Conservation (phyloP, 2,329 filamentous ascomycete species). For the Scytalidium lignicola region DNA sequence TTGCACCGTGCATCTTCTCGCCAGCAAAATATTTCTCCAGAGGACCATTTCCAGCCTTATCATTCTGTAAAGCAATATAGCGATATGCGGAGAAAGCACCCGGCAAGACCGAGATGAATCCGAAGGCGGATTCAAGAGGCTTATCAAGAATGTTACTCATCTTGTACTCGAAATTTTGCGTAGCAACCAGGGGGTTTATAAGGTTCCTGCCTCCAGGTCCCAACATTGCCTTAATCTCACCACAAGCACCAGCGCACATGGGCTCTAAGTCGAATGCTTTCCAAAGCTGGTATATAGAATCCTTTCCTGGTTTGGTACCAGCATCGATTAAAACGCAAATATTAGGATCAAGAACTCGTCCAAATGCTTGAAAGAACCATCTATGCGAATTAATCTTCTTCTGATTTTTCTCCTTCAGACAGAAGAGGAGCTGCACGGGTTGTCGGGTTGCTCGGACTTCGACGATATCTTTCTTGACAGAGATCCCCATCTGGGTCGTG, state of each 20-base stretch:
- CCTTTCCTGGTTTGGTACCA: constrained; percentile 87
- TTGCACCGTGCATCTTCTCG: constrained; percentile 84
- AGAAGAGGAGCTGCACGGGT: constrained; percentile 95
- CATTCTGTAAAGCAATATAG: constrained; percentile 90
- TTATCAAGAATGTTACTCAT: constrained; percentile 99
- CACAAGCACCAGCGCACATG: constrained; percentile 95
- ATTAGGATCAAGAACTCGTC: constrained; percentile 85
- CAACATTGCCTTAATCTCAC: constrained; percentile 98
- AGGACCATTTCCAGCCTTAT: constrained; percentile 88
- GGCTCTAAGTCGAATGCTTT: constrained; percentile 97
- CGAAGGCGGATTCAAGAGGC: constrained; percentile 92
- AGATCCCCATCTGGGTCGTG: constrained; percentile 78
- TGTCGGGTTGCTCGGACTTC: constrained; percentile 78
- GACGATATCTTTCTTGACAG: constrained; percentile 87
- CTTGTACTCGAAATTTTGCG: constrained; percentile 99
- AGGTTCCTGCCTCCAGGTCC: constrained; percentile 78
- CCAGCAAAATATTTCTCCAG: constrained; percentile 96
- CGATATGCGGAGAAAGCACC: constrained; percentile 98
- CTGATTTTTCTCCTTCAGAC: constrained; percentile 98
- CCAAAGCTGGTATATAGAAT: constrained; percentile 97
- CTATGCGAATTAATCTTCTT: constrained; percentile 99
- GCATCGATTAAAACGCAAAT: constrained; percentile 96
- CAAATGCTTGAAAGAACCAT: constrained; percentile 99
- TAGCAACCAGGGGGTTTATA: constrained; percentile 87
- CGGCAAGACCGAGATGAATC: constrained; percentile 93